Base-by-base conservation (phyloP, 2,329 filamentous ascomycete genomes). In the Neoascochyta sp. region DNA sequence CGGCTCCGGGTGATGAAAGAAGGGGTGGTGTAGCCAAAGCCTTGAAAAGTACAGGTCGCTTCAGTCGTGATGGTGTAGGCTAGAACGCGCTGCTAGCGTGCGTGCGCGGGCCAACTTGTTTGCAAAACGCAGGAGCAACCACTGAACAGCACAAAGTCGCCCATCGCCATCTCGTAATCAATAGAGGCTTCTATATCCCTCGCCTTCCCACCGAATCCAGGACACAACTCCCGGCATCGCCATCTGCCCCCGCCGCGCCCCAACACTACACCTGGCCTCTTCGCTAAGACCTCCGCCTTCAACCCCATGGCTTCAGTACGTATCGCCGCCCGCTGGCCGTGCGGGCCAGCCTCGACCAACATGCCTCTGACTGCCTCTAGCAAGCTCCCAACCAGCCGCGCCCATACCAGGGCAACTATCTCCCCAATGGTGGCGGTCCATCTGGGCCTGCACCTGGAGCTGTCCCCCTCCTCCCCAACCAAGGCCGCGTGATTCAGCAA, bases 341-440 rank as follows among this genome's bases (percentile, higher is more conserved):
- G 12, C 34, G 28, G 29, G 43, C 32, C 28, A 25, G 12, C 33
- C 31, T 29, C 27, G 24, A 22, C 11, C 8, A 27, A 11, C 26
- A 36, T 36, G 39, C n/a, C n/a, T n/a, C 53, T 63, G 42, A 60
- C 45, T 26, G 14, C 16, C 16, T 29, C 29, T 54, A 70, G 66
- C 68, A 72, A 67, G 64, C 68, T 53, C 67, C 68, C 28, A 68
- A 61, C 47, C 67, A 70, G 57, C 68, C 69, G 43, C 69, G 69
- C 52, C 63, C 68, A 26, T 72, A 71, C 58, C 64, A 65, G 45
- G 67, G 60, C 51, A 62, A 57, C 51, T 70, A 67, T 52, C 58
- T 69, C 26, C 63, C 68, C 20, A 71, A 71, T 50, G 69, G 68
- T 50, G 63, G 60, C 32, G 62, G 60, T 26, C 41, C 53, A 19